Base-by-base conservation (phyloP, 805 yeast genomes). In the Cyberlindnera maritima region DNA sequence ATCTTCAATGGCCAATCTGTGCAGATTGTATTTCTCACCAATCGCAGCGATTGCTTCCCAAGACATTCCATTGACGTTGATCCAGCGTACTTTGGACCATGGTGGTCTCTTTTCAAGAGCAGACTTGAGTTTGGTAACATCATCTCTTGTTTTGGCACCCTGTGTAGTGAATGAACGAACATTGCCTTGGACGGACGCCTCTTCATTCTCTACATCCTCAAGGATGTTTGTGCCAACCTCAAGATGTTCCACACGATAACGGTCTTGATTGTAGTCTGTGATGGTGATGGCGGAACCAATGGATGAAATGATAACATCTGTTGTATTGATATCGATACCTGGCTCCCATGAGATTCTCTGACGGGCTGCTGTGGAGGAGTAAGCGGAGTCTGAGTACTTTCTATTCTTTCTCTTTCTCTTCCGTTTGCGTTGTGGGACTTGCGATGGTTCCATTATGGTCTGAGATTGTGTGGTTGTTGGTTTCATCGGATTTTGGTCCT, bases 61-160 rank as follows among this genome's bases (percentile, higher is more conserved):
- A 2, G 82, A 75, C n/a, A 80, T 61, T 0, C 84, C 85, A 56
- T 77, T 79, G 19, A 79, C 78, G 50, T 76, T 79, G 43, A 78
- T 66, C 83, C 83, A 77, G 14, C 83, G 61, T 1, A 79, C 79
- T 39, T 67, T 64, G 3, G 79, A 63, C 81, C 82, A 76, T 0
- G 47, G 33, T 1, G 83, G 81, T 33, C 71, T 57, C 8, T 46
- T 47, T 2, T 58, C 44, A n/a, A 79, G 49, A 0, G 63, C 60
- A 4, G 50, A 47, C 25, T 58, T 59, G 21, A 76, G 61, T 25
- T 63, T 68, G 1, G 43, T 52, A 20, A 55, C 60, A 41, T 46
- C 39, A 38, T 59, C 49, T 39, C 55, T 48, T 15, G 37, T 49
- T 40, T 42, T 41, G 5, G 34, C 35, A 10, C 32, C 41, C 4